These are phyloP conservation scores for Neurospora cerealis DNA, from an alignment of 495 filamentous ascomycete genomes.

Conservation along the genomic window DNA sequence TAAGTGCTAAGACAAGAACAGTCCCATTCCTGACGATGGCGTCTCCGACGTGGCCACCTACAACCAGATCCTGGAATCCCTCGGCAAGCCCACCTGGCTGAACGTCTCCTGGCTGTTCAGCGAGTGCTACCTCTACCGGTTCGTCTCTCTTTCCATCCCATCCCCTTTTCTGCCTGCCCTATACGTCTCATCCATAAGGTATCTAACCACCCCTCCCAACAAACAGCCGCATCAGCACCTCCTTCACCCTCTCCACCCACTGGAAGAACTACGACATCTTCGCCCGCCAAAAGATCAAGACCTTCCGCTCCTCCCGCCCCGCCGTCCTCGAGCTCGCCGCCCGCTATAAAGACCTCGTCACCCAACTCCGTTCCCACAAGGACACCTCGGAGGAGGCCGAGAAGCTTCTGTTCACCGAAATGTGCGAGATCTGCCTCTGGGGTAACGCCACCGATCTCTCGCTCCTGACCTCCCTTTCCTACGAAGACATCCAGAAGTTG, in stretches of 20 bases:
- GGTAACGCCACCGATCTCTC: conserved; percentile 95
- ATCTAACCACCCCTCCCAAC: conserved; percentile 4
- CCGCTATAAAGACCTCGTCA: conserved; percentile 69
- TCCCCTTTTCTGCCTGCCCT: neutral
- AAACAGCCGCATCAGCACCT: conserved; percentile 61
- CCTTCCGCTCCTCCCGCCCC: conserved; percentile 84
- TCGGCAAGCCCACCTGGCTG: conserved; percentile 72
- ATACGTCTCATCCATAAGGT: neutral
- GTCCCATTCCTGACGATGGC: conserved; percentile 76
- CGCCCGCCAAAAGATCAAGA: conserved; percentile 78
- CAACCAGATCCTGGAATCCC: conserved; percentile 71
- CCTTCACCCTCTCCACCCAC: conserved; percentile 64
- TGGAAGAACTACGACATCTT: conserved; percentile 96
- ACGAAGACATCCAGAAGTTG: conserved; percentile 92
- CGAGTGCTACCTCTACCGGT: conserved; percentile 93
- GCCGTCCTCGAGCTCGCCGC: conserved; percentile 89
- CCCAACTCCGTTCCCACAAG: conserved; percentile 41
- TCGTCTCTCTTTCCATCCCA: conserved; percentile 1
- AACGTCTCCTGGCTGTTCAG: conserved; percentile 76
- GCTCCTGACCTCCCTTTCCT: conserved; percentile 78
- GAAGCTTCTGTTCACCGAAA: conserved; percentile 72
- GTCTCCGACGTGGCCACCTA: conserved; percentile 67
- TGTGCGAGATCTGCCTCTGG: conserved; percentile 97
- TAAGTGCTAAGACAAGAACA: conserved; percentile 24
- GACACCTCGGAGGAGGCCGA: conserved; percentile 53